phyloP scores from a whole-genome alignment of 1,284 basidiomycete species.

The Coriolopsis trogii region DNA sequence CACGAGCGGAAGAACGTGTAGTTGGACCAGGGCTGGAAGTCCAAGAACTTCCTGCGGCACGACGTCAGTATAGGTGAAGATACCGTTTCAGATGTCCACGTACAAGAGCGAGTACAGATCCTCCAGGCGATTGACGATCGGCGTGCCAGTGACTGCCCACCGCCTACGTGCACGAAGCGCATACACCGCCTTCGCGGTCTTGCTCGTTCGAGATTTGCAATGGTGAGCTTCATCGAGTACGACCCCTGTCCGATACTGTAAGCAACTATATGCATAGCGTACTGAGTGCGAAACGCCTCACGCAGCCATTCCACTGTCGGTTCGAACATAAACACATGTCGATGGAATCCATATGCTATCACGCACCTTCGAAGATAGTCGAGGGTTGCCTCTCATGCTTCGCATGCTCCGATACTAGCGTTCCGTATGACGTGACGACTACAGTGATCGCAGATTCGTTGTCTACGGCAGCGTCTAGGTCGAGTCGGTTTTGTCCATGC shows the following conservation, averaged over 20 bases:
- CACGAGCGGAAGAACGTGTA: conserved; percentile 87
- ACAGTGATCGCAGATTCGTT: conserved; percentile 57
- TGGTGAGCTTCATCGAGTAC: conserved; percentile 93
- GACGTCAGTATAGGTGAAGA: neutral
- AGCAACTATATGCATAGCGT: neutral
- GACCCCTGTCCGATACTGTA: conserved; percentile 39
- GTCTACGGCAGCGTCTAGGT: conserved; percentile 54
- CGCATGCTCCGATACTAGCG: conserved; percentile 81
- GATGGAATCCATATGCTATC: neutral
- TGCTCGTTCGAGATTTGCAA: conserved; percentile 90
- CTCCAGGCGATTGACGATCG: conserved; percentile 94
- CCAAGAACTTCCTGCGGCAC: conserved; percentile 76
- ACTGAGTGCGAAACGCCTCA: conserved; percentile 1
- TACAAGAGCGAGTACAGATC: conserved; percentile 90
- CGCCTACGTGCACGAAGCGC: conserved; percentile 79
- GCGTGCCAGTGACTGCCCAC: conserved; percentile 96
- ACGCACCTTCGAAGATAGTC: conserved; percentile 68
- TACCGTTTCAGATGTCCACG: conserved; percentile 28
- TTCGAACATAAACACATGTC: no score
- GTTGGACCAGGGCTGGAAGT: conserved; percentile 90
- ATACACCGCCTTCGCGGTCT: conserved; percentile 90
- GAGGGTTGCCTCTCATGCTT: conserved; percentile 54
- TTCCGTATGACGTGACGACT: conserved; percentile 90
- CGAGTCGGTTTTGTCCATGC: conserved; percentile 84
- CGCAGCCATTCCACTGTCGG: conserved; percentile 80